phyloP scores from a whole-genome alignment of 2,329 filamentous ascomycete species.

The Emergomyces africanus region DNA sequence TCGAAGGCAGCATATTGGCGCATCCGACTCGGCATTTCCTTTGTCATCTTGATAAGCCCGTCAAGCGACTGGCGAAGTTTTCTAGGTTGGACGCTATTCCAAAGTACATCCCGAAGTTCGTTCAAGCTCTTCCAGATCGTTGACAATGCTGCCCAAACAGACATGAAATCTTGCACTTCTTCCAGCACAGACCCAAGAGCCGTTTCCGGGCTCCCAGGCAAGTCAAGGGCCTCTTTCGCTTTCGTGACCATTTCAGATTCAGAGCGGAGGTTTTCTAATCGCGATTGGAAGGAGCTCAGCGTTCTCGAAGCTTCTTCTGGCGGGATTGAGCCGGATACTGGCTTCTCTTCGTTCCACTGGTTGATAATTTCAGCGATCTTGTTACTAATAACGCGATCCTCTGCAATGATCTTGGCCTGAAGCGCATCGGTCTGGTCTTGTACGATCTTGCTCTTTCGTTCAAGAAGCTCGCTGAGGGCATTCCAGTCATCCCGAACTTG shows the following conservation, averaged over 20 bases:
- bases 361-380: constrained; percentile 74
- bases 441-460: constrained; percentile 87
- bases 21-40: constrained; percentile 98
- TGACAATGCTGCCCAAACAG: constrained; percentile 89
- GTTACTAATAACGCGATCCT: constrained; percentile 81
- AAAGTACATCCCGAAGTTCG: constrained; percentile 80
- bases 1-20: constrained; percentile 99
- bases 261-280: constrained; percentile 71
- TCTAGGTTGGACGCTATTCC: constrained; percentile 89
- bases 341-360: constrained; percentile 94
- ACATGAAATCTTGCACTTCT: constrained; percentile 97
- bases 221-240: constrained; percentile 90
- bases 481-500: constrained; percentile 96
- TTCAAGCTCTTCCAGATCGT: constrained; percentile 96
- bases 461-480: constrained; percentile 79
- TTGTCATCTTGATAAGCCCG: constrained; percentile 90
- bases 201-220: constrained; percentile 67
- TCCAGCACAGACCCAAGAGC: constrained; percentile 78
- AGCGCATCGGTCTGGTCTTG: constrained; percentile 93
- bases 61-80: constrained; percentile 87
- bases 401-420: constrained; percentile 84
- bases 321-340: constrained; percentile 85
- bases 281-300: constrained; percentile 67
- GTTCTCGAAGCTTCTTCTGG: constrained; percentile 79
- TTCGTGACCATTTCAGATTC: constrained; percentile 90